Percentiles rank a stretch among this genome's conserved stretches.
phyloP scores from a whole-genome alignment of 176 grass and related monocot genomes.

The Oryza meridionalis region DNA sequence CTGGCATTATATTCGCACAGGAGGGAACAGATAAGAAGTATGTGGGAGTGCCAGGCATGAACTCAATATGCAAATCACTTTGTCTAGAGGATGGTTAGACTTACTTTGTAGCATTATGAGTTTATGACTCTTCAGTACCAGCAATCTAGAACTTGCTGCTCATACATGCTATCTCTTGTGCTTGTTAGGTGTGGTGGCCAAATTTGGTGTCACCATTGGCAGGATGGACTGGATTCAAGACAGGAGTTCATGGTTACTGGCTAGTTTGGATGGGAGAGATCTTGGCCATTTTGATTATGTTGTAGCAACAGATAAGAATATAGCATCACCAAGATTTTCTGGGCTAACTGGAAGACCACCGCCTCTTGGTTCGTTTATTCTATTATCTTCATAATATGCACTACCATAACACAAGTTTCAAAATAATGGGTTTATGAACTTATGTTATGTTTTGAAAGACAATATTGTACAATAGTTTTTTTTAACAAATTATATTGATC shows the following conservation, averaged over 20 bases:
- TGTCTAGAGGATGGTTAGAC: slow-evolving; percentile 73
- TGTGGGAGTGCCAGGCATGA: slow-evolving; percentile 89
- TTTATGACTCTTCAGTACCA: slow-evolving; percentile 10
- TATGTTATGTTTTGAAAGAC: not conserved
- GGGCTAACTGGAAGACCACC: slow-evolving; percentile 68
- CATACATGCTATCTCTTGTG: slow-evolving; percentile 27
- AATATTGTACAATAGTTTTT: not conserved
- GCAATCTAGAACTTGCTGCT: not conserved
- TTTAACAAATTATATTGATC: not conserved
- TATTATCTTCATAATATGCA: slow-evolving; percentile 1
- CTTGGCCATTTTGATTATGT: slow-evolving; percentile 80
- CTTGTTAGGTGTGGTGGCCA: slow-evolving; percentile 70
- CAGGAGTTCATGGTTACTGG: slow-evolving; percentile 71
- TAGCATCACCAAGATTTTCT: slow-evolving; percentile 70
- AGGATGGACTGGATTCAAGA: slow-evolving; percentile 82
- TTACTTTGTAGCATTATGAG: not conserved
- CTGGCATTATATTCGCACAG: slow-evolving; percentile 39
- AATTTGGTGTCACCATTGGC: slow-evolving; percentile 83
- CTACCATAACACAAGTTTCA: not conserved
- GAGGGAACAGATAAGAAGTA: slow-evolving; percentile 68
- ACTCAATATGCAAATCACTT: slow-evolving; percentile 89
- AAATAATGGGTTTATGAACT: not conserved
- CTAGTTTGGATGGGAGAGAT: slow-evolving; percentile 78
- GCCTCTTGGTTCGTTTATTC: slow-evolving; percentile 73
- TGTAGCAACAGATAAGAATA: slow-evolving; percentile 78